Conservation (phyloP, 1,139 yeast genomes). For the Sugiyamaella xylanicola region DNA sequence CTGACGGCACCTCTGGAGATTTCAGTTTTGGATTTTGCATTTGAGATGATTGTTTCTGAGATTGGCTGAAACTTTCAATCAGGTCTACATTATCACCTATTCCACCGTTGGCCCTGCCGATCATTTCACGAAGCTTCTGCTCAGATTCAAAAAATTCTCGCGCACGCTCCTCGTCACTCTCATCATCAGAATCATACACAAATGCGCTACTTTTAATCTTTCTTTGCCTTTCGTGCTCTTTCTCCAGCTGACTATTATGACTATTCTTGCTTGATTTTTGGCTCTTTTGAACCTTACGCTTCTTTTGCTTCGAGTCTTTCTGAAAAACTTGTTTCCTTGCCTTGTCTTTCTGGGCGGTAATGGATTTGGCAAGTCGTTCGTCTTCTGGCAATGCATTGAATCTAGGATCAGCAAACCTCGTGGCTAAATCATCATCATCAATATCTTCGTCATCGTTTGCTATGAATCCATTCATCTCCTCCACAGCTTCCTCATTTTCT, state of each 20-base stretch:
- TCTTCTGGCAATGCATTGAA: slow-evolving; percentile 28
- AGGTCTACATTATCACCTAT: neutral
- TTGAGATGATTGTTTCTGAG: neutral
- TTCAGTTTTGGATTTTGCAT: slow-evolving; percentile 2
- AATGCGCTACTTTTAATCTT: slow-evolving; percentile 46
- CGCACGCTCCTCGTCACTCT: slow-evolving; percentile 61
- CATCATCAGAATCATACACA: slow-evolving; percentile 68
- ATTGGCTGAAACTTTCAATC: neutral
- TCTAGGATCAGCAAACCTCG: slow-evolving; percentile 27
- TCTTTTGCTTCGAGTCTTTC: slow-evolving; percentile 10
- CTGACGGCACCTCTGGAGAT: neutral
- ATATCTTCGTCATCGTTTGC: slow-evolving; percentile 23
- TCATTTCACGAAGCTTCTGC: slow-evolving; percentile 49
- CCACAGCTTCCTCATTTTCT: slow-evolving; percentile 16
- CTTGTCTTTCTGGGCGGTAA: slow-evolving; percentile 24
- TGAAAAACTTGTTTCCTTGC: slow-evolving; percentile 20
- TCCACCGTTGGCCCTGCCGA: slow-evolving; percentile 16
- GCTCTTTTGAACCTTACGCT: slow-evolving; percentile 27
- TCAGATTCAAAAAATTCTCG: slow-evolving; percentile 61
- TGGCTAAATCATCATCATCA: slow-evolving; percentile 25
- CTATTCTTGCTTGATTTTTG: slow-evolving; percentile 18
- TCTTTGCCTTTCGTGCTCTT: slow-evolving; percentile 18
- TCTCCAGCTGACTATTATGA: slow-evolving; percentile 11
- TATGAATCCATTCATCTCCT: slow-evolving; percentile 22
- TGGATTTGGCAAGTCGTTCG: slow-evolving; percentile 25